Percentiles rank a stretch among this genome's conserved stretches.
Conservation (phyloP, 129 eudicot genomes). For the Chrysanthemum lavandulifolium region DNA sequence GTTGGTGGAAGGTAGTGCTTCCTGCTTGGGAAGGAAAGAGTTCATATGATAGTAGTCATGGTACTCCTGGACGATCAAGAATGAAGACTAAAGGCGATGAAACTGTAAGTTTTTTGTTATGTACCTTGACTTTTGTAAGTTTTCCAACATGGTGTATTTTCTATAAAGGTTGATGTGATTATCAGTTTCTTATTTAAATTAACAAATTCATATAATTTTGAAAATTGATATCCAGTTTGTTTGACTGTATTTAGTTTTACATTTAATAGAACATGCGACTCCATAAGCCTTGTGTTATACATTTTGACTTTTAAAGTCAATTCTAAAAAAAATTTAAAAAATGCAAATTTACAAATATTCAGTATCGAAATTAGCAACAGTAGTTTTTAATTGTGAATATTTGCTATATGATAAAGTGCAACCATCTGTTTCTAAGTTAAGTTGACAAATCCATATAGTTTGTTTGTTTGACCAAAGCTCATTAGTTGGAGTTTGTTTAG, state of each 20-base stretch:
- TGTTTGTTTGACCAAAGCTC: not conserved
- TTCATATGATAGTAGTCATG: conserved; percentile 68
- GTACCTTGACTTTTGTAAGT: not conserved
- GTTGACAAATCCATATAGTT: not conserved
- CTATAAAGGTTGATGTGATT: too few species aligned
- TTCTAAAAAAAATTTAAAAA: not conserved
- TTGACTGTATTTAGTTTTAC: too few species aligned
- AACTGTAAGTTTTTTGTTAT: conserved; percentile 49
- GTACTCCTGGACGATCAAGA: conserved; percentile 58
- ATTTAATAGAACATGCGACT: too few species aligned
- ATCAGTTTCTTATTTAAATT: too few species aligned
- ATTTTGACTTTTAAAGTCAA: conserved; percentile 15
- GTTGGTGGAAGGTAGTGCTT: conserved; percentile 42
- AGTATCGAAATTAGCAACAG: too few species aligned
- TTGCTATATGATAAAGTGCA: not conserved
- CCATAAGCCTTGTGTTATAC: not conserved
- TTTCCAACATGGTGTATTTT: too few species aligned
- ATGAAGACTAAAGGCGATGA: conserved; percentile 56
- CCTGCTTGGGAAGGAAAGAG: conserved; percentile 62
- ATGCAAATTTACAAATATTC: not conserved
- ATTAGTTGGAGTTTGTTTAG: not conserved
- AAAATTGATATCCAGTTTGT: too few species aligned
- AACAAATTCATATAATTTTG: too few species aligned
- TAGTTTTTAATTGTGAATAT: not conserved
- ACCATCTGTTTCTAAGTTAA: not conserved